Percentiles rank a stretch among this genome's conserved stretches.
Evolutionary conservation across 441 rosid species (phyloP).

Genomic region (Codiaeum variegatum): DNA sequence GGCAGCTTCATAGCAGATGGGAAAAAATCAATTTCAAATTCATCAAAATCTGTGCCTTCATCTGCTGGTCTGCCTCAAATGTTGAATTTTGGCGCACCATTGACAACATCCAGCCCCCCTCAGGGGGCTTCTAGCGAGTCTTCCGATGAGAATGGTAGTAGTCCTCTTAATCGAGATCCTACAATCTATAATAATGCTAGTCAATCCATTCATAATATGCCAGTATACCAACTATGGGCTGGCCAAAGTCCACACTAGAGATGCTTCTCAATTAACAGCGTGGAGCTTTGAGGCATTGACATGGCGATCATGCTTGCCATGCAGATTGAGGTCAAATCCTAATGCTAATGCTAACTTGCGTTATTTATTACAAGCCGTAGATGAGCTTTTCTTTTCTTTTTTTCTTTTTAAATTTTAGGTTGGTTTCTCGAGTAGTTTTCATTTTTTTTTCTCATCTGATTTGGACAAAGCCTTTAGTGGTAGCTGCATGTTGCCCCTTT

Average conservation of each 20-base stretch:
- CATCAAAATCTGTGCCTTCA: conserved; percentile 43
- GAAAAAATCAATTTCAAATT: conserved; percentile 44
- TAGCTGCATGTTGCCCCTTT: conserved; percentile 26
- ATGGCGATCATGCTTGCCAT: conserved; percentile 18
- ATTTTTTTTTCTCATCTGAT: not conserved
- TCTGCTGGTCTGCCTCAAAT: conserved; percentile 44
- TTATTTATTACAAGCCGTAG: conserved; percentile 23
- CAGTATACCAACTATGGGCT: conserved; percentile 77
- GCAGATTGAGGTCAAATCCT: conserved; percentile 24
- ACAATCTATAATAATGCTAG: conserved; percentile 45
- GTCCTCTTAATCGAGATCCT: conserved; percentile 44
- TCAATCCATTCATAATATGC: conserved; percentile 60
- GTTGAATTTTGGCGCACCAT: conserved; percentile 56
- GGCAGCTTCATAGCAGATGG: conserved; percentile 79
- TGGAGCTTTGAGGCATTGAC: conserved; percentile 18
- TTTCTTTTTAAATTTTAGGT: conserved; percentile 10
- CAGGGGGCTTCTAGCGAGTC: conserved; percentile 73
- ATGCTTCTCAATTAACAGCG: conserved; percentile 22
- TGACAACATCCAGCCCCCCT: conserved; percentile 51
- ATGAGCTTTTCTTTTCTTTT: conserved; percentile 20
- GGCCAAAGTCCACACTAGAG: conserved; percentile 56
- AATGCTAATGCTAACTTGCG: conserved; percentile 35
- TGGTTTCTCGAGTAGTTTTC: conserved; percentile 18
- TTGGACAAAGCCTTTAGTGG: conserved; percentile 18
- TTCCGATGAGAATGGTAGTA: conserved; percentile 69